Evolutionary conservation across 148 eudicot genomes (phyloP), one percentile per base, ranked within the genome.

Genomic region (Linanthus parryae): DNA sequence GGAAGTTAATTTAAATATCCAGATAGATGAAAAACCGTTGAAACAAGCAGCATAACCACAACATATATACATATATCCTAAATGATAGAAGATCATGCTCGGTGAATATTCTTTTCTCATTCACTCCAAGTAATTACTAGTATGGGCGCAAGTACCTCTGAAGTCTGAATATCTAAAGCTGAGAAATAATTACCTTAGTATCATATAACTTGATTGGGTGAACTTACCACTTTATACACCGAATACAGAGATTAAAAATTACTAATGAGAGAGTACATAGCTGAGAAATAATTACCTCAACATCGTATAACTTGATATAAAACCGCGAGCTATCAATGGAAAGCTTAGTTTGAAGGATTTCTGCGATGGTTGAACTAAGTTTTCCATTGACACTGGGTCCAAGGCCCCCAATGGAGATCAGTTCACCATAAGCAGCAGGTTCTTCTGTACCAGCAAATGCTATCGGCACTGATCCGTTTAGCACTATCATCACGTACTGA

Each of bases 391-490:
- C 96, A 68, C 74, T 72, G 2, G 87, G 88, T 30, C 61, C 77
- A 30, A 87, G 88, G 7, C 94, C 98, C 6, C 96, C 94, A 33
- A 92, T 81, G 55, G 98, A 92, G 58, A 87, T 65, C 63, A 92
- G 56, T 63, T 92, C 98, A 40, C 78, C 96, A 45, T 92, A 92
- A 30, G 99, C 99, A 33, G 96, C 83, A 20, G 96, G 78, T 68
- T 84, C 96, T 68, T 92, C 99, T 0, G 99, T 87, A 24, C 94
- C 99, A 19, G 81, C 94, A 70, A 87, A 92, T 11, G 94, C 77
- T 18, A 92, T 64, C 7, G 99, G 96, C n/a, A 87, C 85, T 25
- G 90, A 77, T 41, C 84, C 91, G 26, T 92, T 84, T 50, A 92
- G 65, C 69, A 87, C 55, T 40, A 92, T 73, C 96, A 87, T 87